phyloP scores from a whole-genome alignment of 2,329 filamentous ascomycete genomes.

The Cladophialophora exuberans region DNA sequence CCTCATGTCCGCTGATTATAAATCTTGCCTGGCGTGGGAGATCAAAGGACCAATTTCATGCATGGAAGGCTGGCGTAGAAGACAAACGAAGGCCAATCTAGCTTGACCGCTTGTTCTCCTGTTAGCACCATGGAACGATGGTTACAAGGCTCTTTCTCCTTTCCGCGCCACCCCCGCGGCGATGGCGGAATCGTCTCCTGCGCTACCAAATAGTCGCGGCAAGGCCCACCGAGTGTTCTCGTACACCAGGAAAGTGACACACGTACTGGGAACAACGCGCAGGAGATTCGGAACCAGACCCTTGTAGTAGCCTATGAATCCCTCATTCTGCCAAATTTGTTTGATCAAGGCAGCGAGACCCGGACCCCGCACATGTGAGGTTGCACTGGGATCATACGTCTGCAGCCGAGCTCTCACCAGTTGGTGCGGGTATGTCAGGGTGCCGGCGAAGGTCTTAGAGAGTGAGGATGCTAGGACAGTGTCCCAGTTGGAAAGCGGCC shows the following conservation, averaged over 20 bases:
- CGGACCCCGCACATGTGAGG: constrained; percentile 16
- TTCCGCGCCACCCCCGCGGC: constrained; percentile 11
- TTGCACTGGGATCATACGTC: constrained; percentile 65
- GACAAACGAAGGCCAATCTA: neutral
- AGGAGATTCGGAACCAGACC: constrained; percentile 87
- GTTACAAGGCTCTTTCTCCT: constrained; percentile 15
- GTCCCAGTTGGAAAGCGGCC: constrained; percentile 68
- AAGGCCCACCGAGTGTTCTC: constrained; percentile 76
- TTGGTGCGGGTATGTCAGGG: constrained; percentile 91
- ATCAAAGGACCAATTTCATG: constrained; percentile 1
- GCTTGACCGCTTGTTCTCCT: constrained; percentile 1
- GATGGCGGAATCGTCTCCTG: constrained; percentile 2
- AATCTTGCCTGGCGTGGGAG: neutral
- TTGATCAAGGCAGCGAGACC: constrained; percentile 71
- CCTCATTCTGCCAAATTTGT: constrained; percentile 79
- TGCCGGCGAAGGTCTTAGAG: constrained; percentile 87
- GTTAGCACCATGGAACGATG: too few relatives aligned
- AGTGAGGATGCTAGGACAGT: constrained; percentile 78
- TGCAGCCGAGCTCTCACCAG: constrained; percentile 87
- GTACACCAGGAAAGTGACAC: constrained; percentile 96
- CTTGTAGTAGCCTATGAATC: constrained; percentile 83
- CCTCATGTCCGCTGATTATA: neutral
- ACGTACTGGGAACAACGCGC: constrained; percentile 89
- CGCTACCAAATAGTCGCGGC: constrained; percentile 27
- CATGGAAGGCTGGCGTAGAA: constrained; percentile 3